Conservation (phyloP, 441 rosid species). For the Brassica balearica region DNA sequence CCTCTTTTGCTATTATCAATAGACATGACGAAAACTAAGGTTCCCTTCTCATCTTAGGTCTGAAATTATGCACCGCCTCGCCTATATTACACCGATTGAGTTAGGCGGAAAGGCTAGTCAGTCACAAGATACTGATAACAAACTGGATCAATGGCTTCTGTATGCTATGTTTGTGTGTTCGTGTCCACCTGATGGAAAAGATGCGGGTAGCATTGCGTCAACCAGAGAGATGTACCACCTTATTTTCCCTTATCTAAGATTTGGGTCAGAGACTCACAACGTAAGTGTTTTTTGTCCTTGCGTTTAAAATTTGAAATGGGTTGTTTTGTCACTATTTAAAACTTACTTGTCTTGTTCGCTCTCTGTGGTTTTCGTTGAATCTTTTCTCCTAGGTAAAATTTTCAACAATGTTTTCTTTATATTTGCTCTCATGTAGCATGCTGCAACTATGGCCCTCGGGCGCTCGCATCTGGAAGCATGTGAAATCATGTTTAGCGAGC, state of each 20-base stretch:
- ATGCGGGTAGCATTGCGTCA: conserved; percentile 81
- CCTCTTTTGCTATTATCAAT: conserved; percentile 27
- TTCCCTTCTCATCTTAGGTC: conserved; percentile 58
- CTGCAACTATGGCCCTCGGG: conserved; percentile 99
- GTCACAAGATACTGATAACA: conserved; percentile 90
- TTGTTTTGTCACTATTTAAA: conserved; percentile 21
- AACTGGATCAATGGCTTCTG: conserved; percentile 98
- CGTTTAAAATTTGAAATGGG: conserved; percentile 12
- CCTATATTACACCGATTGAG: conserved; percentile 90
- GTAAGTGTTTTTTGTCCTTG: conserved; percentile 57
- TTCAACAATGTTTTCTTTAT: conserved; percentile 8
- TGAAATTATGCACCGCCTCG: conserved; percentile 87
- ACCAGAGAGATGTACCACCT: conserved; percentile 94
- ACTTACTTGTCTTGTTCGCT: conserved; percentile 9
- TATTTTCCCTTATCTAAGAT: conserved; percentile 85
- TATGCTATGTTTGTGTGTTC: conserved; percentile 98
- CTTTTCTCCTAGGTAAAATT: conserved; percentile 23
- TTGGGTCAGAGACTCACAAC: conserved; percentile 89
- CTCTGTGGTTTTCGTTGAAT: conserved; percentile 21
- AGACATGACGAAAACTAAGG: conserved; percentile 27
- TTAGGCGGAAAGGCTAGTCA: conserved; percentile 95
- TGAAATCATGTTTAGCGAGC: conserved; percentile 94
- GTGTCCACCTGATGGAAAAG: conserved; percentile 91
- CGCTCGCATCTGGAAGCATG: conserved; percentile 99
- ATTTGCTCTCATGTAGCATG: conserved; percentile 66